Evolutionary conservation across 306 rosid genomes (phyloP), one percentile per base, ranked within the genome.

Genomic region (Quercus suber): DNA sequence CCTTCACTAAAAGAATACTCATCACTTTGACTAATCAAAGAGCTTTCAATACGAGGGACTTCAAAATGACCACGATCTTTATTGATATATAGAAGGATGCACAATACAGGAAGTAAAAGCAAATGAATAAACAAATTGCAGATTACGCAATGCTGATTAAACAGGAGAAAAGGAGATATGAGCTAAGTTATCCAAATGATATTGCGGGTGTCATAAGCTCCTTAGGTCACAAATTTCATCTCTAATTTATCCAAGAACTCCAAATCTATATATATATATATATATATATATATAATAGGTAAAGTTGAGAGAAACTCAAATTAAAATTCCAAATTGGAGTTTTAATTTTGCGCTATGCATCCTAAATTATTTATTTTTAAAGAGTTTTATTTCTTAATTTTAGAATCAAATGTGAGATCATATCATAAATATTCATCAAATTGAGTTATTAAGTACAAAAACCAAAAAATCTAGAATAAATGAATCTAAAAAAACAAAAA

Each of bases 211-310:
- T 96, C 99, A 11, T 93, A 93, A 30, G 98, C 98, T 83, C 99
- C 98, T 83, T 96, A 98, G 79, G 86, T 4, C 17, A 96, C 99
- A 90, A 96, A 96, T 83, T 93, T 96, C 89, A 93, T 96, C 88
- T 96, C 98, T 70, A 91, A 93, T 86, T 90, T 96, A 88, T 96
- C 99, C 99, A 96, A 92, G 80, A 96, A 96, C 87, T 96, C 99
- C 87, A 96, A 81, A 84, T 96, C 21, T 21, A 21, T 21, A 21
- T 21, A 21, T 21, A 21, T 21, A 21, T 21, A 21, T 21, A 21
- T 21, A 21, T 21, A 21, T 21, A 21, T 21, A 21, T 21, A 21
- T 21, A 21, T 21, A 21, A 21, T 21, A 21, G 21, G 21, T 21
- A 21, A 21, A 21, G 21, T 21, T 21, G 21, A 21, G 21, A 21